These are phyloP conservation scores for Zarea fungicola DNA, from an alignment of 2,329 filamentous ascomycete species.

Conservation along the genomic window DNA sequence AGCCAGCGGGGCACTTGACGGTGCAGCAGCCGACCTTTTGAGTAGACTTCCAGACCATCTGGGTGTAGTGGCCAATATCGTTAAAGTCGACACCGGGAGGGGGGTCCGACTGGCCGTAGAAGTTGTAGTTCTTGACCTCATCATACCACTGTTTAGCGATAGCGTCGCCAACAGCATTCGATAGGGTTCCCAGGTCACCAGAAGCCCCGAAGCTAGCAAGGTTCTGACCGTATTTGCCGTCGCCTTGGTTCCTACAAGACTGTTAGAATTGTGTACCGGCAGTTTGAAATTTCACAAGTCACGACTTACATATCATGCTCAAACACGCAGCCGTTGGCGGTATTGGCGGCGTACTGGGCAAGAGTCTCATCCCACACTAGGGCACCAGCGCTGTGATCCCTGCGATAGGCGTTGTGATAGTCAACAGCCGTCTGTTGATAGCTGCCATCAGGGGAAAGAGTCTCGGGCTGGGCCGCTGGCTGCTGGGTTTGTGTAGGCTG, in stretches of 20 bases:
- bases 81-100: constrained; percentile 60
- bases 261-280: constrained; percentile 25
- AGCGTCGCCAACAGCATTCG: constrained; percentile 55
- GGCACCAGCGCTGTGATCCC: constrained; percentile 67
- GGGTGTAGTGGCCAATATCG: constrained; percentile 53
- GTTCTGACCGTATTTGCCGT: constrained; percentile 82
- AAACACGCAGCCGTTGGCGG: constrained; percentile 65
- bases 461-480: neutral
- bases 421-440: constrained; percentile 46
- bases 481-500: neutral
- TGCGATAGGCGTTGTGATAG: constrained; percentile 82
- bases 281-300: neutral
- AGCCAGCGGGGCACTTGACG: constrained; percentile 57
- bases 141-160: constrained; percentile 89
- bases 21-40: constrained; percentile 54
- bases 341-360: constrained; percentile 56
- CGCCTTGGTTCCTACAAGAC: constrained; percentile 44
- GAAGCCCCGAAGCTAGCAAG: constrained; percentile 60
- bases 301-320: constrained; percentile 67
- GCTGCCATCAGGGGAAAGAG: constrained; percentile 16
- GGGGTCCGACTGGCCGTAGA: constrained; percentile 52
- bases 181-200: constrained; percentile 28
- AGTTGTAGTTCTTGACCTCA: constrained; percentile 56
- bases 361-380: constrained; percentile 63
- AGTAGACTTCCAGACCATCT: constrained; percentile 37